These are phyloP conservation scores for Xylaria sp. DNA, from an alignment of 2,329 filamentous ascomycete genomes.

Conservation along the genomic window DNA sequence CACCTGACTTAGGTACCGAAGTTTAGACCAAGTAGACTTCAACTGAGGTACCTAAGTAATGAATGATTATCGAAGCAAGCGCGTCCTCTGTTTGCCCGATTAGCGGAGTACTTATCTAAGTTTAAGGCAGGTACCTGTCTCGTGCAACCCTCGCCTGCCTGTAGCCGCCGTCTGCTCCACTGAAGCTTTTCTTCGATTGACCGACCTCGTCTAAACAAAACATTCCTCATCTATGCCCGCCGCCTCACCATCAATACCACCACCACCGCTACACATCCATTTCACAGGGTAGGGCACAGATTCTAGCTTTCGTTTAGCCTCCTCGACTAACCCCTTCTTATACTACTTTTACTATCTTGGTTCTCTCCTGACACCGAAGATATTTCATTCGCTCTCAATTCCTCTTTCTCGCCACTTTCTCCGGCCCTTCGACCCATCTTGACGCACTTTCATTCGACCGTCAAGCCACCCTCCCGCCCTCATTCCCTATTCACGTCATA, in stretches of 20 bases:
- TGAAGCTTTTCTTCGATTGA: neutral
- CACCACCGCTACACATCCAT: constrained; percentile 14
- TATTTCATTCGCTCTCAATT: constrained; percentile 27
- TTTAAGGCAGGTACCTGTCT: neutral
- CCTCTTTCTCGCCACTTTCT: constrained; percentile 5
- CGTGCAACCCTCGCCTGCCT: constrained; percentile 6
- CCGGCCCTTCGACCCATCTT: neutral
- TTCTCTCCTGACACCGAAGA: constrained; percentile 16
- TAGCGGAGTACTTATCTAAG: neutral
- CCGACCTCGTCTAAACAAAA: constrained; percentile 9
- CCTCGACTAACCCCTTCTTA: neutral
- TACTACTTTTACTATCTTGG: constrained; percentile 18
- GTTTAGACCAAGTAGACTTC: neutral
- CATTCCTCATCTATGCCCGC: constrained; percentile 9
- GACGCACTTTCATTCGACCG: constrained; percentile 11
- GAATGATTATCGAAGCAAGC: constrained; percentile 1
- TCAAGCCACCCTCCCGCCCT: constrained; percentile 1
- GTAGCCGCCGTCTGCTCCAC: constrained; percentile 5
- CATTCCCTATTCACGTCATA: constrained; percentile 32
- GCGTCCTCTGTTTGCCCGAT: neutral
- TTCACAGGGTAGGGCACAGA: constrained; percentile 18
- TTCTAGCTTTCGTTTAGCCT: constrained; percentile 18
- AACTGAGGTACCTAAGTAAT: too few species aligned
- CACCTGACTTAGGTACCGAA: neutral
- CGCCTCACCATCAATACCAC: neutral